phyloP scores from a whole-genome alignment of 768 basidiomycete genomes.

The Suillus lakei region DNA sequence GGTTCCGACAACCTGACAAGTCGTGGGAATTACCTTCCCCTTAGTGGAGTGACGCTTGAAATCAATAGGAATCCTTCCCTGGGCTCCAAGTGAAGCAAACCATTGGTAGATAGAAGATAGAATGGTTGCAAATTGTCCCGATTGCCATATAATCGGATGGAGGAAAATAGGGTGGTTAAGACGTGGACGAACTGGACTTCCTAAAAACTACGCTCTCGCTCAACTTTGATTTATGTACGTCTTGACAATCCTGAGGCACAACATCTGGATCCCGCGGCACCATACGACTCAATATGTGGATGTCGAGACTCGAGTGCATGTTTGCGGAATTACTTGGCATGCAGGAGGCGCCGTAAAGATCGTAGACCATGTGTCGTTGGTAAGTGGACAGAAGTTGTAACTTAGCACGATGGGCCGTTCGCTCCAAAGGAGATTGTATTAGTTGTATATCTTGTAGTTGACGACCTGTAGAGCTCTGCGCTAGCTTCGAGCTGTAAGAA shows the following conservation, averaged over 20 bases:
- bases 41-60: background rate
- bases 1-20: background rate
- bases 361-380: background rate
- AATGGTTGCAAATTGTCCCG: background rate
- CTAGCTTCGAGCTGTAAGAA: background rate
- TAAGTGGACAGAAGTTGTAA: background rate
- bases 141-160: background rate
- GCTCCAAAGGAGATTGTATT: background rate
- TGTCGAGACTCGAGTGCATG: background rate
- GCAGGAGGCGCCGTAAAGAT: background rate
- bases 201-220: background rate
- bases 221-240: background rate
- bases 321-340: background rate
- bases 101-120: background rate
- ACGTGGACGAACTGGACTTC: background rate
- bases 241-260: background rate
- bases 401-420: background rate
- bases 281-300: background rate
- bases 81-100: background rate
- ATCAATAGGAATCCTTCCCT: background rate
- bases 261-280: too few species aligned
- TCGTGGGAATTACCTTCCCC: conserved; percentile 3
- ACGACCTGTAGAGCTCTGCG: background rate
- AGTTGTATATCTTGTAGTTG: too few species aligned
- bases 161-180: background rate